Conservation (phyloP, 2,329 filamentous ascomycete genomes). For the Aspergillus sp. region DNA sequence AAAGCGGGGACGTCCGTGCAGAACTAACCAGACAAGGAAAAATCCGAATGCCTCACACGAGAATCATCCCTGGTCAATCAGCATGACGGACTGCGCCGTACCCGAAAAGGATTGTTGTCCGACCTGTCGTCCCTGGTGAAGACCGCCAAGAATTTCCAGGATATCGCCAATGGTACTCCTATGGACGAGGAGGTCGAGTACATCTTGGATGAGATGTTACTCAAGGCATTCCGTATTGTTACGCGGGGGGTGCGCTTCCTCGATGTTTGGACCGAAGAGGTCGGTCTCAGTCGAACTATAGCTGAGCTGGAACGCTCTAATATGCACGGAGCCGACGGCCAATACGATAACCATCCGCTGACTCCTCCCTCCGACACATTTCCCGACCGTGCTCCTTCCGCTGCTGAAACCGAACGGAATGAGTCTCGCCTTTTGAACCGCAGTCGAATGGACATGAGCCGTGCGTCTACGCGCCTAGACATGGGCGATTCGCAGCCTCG, state of each 20-base stretch:
- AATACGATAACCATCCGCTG: constrained; percentile 27
- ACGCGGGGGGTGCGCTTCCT: constrained; percentile 83
- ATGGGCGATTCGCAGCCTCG: constrained; percentile 21
- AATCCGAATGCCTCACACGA: constrained; percentile 76
- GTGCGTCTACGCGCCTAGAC: constrained; percentile 20
- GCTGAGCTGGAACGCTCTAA: constrained; percentile 29
- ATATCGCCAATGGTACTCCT: constrained; percentile 52
- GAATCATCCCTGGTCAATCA: constrained; percentile 69
- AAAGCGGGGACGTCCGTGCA: no score
- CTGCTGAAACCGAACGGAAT: constrained; percentile 22
- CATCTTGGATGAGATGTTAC: constrained; percentile 83
- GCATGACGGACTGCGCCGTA: constrained; percentile 68
- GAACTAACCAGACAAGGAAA: constrained; percentile 55
- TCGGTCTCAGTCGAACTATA: constrained; percentile 38
- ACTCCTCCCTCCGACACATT: constrained; percentile 37
- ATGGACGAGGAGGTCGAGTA: constrained; percentile 35
- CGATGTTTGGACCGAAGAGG: constrained; percentile 66
- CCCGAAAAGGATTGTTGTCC: constrained; percentile 79
- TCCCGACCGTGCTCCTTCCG: constrained; percentile 17
- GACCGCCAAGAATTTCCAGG: constrained; percentile 76
- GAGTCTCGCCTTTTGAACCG: constrained; percentile 28
- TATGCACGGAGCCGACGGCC: constrained; percentile 8
- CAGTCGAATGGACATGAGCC: constrained; percentile 24
- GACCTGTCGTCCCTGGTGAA: constrained; percentile 88
- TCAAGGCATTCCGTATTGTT: constrained; percentile 92